phyloP scores from a whole-genome alignment of 345 rosid genomes.

The Clausena lansium region DNA sequence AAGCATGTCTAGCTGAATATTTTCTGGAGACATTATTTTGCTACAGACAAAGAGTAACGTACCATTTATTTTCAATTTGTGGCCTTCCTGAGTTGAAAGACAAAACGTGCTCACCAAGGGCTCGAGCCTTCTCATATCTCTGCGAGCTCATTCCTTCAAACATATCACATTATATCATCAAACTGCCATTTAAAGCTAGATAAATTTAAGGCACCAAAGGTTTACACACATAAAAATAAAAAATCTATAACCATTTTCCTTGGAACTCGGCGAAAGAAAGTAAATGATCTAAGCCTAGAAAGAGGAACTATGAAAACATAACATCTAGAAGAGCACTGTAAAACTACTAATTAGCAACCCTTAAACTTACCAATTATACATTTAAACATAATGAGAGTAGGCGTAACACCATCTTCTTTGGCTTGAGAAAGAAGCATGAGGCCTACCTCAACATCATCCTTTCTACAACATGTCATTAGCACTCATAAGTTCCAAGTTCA shows the following conservation, averaged over 20 bases:
- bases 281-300: not conserved
- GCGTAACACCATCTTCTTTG: slow-evolving; percentile 62
- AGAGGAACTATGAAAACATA: not conserved
- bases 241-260: not conserved
- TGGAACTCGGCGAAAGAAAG: not conserved
- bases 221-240: not conserved
- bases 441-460: slow-evolving; percentile 76
- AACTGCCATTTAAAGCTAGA: not conserved
- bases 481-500: slow-evolving; percentile 3
- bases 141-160: slow-evolving; percentile 72
- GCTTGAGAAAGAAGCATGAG: slow-evolving; percentile 65
- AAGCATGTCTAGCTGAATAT: slow-evolving; percentile 12
- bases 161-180: slow-evolving; percentile 8
- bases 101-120: slow-evolving; percentile 62
- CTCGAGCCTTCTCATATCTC: slow-evolving; percentile 63
- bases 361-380: slow-evolving; percentile 75
- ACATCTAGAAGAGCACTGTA: not conserved
- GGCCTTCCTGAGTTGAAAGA: slow-evolving; percentile 63
- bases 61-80: slow-evolving; percentile 80
- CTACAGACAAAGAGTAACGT: slow-evolving; percentile 10
- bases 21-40: not conserved
- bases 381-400: slow-evolving; percentile 63
- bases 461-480: slow-evolving; percentile 39
- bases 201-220: not conserved
- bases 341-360: not conserved